Percentiles rank a stretch among this genome's conserved stretches.
Evolutionary conservation across 768 basidiomycete species (phyloP).

Genomic region (Phlegmacium glaucopus): DNA sequence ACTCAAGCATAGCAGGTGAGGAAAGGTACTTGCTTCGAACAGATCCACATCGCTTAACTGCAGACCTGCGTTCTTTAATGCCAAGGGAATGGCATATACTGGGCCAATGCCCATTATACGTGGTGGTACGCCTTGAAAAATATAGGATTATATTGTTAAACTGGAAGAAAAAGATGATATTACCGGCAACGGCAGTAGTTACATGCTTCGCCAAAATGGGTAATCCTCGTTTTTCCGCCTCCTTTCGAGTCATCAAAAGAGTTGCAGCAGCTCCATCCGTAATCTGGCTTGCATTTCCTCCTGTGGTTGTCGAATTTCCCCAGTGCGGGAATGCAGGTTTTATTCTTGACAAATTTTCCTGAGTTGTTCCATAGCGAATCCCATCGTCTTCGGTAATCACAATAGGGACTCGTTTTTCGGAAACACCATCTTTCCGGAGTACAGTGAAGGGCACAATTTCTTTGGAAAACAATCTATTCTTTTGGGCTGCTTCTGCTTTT

Average conservation of each 20-base stretch:
- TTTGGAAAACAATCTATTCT: slow-evolving; percentile 54
- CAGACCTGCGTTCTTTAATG: slow-evolving; percentile 64
- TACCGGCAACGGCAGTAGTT: slow-evolving; percentile 67
- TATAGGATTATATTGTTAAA: not conserved
- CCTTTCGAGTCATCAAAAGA: slow-evolving; percentile 74
- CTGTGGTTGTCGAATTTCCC: slow-evolving; percentile 70
- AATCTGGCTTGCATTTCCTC: slow-evolving; percentile 83
- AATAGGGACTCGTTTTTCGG: slow-evolving; percentile 50
- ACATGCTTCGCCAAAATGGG: slow-evolving; percentile 75
- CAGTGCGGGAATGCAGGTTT: slow-evolving; percentile 81
- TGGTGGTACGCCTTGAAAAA: slow-evolving; percentile 61
- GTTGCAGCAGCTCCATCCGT: slow-evolving; percentile 84
- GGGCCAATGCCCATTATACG: slow-evolving; percentile 91
- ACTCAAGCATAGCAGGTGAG: not conserved
- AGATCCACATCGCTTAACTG: slow-evolving; percentile 69
- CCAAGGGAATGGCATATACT: slow-evolving; percentile 77
- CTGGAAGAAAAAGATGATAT: slow-evolving; percentile 6
- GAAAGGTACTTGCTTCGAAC: slow-evolving; percentile 55
- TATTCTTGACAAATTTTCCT: slow-evolving; percentile 59
- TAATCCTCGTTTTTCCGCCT: slow-evolving; percentile 74
- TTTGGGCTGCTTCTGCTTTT: slow-evolving; percentile 73
- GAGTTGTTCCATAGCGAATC: slow-evolving; percentile 71
- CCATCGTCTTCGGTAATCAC: slow-evolving; percentile 72
- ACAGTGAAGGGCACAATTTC: slow-evolving; percentile 81
- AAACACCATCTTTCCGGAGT: slow-evolving; percentile 51